These are phyloP conservation scores for Boeremia exigua DNA, from an alignment of 2,329 filamentous ascomycete genomes.

Conservation along the genomic window DNA sequence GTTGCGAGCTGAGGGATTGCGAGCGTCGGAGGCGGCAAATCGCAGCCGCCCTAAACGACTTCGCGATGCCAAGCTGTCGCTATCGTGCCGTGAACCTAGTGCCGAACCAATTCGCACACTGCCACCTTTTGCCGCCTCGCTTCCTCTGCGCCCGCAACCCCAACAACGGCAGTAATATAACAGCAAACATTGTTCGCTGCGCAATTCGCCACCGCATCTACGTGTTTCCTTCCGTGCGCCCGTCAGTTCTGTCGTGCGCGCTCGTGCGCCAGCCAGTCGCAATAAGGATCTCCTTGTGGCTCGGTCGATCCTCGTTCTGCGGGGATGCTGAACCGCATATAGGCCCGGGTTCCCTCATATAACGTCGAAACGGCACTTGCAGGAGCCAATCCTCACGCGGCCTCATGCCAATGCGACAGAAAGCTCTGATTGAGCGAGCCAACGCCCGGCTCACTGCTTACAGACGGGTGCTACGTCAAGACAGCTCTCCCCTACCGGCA, in stretches of 20 bases:
- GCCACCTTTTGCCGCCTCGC: constrained; percentile 26
- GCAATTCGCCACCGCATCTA: constrained; percentile 26
- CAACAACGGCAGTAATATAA: constrained; percentile 15
- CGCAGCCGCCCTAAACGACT: constrained; percentile 23
- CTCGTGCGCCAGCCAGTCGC: constrained; percentile 39
- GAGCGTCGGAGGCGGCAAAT: constrained; percentile 38
- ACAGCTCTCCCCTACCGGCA: constrained; percentile 42
- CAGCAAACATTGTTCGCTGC: constrained; percentile 10
- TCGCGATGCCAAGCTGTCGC: constrained; percentile 31
- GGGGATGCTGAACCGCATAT: constrained; percentile 48
- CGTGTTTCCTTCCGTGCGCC: constrained; percentile 30
- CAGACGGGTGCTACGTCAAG: constrained; percentile 48
- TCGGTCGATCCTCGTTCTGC: constrained; percentile 42
- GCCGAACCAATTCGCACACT: constrained; percentile 13
- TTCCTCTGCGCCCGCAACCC: constrained; percentile 11
- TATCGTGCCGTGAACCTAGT: constrained; percentile 26
- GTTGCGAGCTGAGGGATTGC: constrained; percentile 36
- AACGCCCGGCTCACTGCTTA: constrained; percentile 37
- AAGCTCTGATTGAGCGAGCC: constrained; percentile 36
- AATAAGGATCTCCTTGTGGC: constrained; percentile 43
- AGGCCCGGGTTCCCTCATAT: constrained; percentile 41
- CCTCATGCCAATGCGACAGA: constrained; percentile 47
- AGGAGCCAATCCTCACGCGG: constrained; percentile 48
- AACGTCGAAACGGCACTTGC: constrained; percentile 50
- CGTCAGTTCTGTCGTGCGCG: constrained; percentile 31